phyloP scores from a whole-genome alignment of 495 filamentous ascomycete genomes.

The Parathielavia appendiculata region DNA sequence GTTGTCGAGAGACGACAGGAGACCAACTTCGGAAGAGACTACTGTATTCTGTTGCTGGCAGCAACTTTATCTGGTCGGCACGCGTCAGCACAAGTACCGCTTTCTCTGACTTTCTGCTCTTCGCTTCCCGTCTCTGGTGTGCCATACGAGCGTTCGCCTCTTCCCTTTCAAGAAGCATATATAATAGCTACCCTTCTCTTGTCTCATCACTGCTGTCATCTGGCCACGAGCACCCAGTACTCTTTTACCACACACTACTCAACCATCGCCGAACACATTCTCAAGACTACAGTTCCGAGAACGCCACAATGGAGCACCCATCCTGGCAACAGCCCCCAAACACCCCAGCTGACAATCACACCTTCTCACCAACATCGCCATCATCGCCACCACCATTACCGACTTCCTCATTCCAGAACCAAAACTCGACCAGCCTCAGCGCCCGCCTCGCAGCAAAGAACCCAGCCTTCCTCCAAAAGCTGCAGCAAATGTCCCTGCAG shows the following conservation, averaged over 20 bases:
- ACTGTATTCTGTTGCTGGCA: slow-evolving; percentile 20
- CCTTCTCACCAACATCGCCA: neutral
- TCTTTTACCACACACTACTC: neutral
- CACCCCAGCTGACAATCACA: neutral
- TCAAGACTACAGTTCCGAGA: neutral
- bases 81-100: slow-evolving; percentile 3
- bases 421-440: slow-evolving; percentile 21
- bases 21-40: slow-evolving; percentile 13
- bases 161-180: neutral
- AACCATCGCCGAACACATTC: neutral
- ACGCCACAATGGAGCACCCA: slow-evolving; percentile 20
- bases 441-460: slow-evolving; percentile 32
- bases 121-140: neutral
- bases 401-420: neutral
- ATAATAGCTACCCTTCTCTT: neutral
- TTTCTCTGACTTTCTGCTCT: slow-evolving; percentile 6
- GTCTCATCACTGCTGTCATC: neutral
- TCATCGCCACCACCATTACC: slow-evolving; percentile 10
- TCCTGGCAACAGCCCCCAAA: slow-evolving; percentile 5
- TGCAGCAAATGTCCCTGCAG: slow-evolving; percentile 44
- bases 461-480: slow-evolving; percentile 38
- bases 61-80: slow-evolving; percentile 3
- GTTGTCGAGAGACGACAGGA: slow-evolving; percentile 3
- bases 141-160: neutral
- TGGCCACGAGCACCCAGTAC: neutral